phyloP scores from a whole-genome alignment of 1,284 basidiomycete genomes.

The Cryptococcus sp. region DNA sequence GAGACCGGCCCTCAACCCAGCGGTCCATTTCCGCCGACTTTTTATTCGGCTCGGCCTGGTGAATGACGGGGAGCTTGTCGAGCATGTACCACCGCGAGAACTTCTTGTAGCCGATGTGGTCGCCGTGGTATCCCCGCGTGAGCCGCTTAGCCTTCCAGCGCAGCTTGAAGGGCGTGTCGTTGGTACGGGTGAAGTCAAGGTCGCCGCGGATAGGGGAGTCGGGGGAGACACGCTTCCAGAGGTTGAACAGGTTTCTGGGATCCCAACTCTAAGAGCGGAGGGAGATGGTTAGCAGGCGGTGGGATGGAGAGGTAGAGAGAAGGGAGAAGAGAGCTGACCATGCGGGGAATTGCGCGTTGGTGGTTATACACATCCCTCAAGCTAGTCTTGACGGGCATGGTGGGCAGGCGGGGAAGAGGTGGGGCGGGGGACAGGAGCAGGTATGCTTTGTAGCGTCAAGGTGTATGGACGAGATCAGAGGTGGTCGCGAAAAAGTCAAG shows the following conservation, averaged over 20 bases:
- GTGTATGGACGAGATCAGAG: neutral
- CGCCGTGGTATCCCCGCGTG: conserved; percentile 91
- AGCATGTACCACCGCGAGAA: conserved; percentile 98
- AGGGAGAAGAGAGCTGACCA: conserved; percentile 32
- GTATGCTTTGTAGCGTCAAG: neutral
- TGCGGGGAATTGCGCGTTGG: conserved; percentile 44
- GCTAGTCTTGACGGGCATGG: conserved; percentile 12
- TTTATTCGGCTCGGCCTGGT: conserved; percentile 50
- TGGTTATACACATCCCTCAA: conserved; percentile 39
- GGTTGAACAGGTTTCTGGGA: conserved; percentile 71
- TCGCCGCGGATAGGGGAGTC: conserved; percentile 54
- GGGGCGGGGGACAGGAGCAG: too few species aligned
- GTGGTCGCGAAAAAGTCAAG: neutral
- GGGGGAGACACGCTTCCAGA: conserved; percentile 61
- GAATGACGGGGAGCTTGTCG: conserved; percentile 77
- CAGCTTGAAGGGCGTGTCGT: conserved; percentile 79
- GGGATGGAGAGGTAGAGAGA: neutral
- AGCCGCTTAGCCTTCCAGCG: conserved; percentile 89
- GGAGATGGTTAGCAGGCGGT: neutral
- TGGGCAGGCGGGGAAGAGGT: neutral
- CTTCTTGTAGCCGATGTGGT: conserved; percentile 85
- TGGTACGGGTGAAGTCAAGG: conserved; percentile 60
- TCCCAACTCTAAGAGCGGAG: conserved; percentile 68
- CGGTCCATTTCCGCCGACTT: conserved; percentile 51
- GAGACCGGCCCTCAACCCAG: conserved; percentile 55